Percentiles rank a stretch among this genome's conserved stretches.
These are phyloP conservation scores for Cajanus cajan DNA, from an alignment of 306 rosid genomes.

Conservation along the genomic window DNA sequence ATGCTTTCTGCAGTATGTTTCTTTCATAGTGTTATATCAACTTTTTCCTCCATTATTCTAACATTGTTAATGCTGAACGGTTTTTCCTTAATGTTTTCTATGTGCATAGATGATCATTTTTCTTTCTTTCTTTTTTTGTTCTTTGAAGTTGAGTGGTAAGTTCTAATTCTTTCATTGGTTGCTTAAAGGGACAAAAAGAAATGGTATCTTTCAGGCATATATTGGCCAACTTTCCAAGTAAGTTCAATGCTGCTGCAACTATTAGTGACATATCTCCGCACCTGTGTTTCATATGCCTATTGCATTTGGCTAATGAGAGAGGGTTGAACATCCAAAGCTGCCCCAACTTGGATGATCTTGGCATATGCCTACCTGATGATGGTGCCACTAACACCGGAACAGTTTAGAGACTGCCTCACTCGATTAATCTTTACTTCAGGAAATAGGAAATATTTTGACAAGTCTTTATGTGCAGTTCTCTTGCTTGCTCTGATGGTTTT, in stretches of 20 bases:
- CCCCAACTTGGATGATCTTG: constrained; percentile 66
- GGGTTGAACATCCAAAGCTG: constrained; percentile 66
- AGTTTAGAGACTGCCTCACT: constrained; percentile 20
- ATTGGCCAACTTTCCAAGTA: constrained; percentile 62
- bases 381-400: constrained; percentile 14
- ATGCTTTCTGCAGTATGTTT: constrained; percentile 1
- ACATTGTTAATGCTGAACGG: neutral
- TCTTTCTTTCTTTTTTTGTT: neutral
- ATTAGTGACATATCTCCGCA: constrained; percentile 72
- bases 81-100: neutral
- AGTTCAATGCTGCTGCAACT: constrained; percentile 63
- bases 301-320: constrained; percentile 88
- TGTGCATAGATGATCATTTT: neutral
- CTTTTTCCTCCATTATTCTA: neutral
- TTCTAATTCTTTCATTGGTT: constrained; percentile 12
- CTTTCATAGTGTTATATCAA: neutral
- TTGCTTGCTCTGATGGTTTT: constrained; percentile 14
- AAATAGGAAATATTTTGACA: constrained; percentile 3
- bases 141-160: neutral
- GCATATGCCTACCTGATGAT: constrained; percentile 41
- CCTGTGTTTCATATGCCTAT: constrained; percentile 81
- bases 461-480: constrained; percentile 15
- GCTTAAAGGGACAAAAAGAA: constrained; percentile 49
- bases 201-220: constrained; percentile 60
- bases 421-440: neutral